A percentile compares a stretch with the other conserved stretches of the same genome.
Conservation (phyloP, 2,329 filamentous ascomycete species). For the Aspergillus intermedius region DNA sequence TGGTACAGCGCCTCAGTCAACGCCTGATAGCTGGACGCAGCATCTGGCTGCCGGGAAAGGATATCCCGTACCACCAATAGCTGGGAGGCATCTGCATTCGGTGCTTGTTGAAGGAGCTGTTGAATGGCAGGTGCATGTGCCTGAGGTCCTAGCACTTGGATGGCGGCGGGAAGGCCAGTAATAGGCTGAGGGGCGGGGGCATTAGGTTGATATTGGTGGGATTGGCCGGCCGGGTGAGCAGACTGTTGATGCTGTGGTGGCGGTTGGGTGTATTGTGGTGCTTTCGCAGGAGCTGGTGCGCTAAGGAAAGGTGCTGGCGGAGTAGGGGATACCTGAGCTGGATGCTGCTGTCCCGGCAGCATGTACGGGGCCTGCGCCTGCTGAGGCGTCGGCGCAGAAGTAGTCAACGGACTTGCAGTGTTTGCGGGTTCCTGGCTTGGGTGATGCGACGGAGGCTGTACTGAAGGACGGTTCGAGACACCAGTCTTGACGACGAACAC, state of each 20-base stretch:
- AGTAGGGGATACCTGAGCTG: slow-evolving; percentile 15
- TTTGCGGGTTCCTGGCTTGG: slow-evolving; percentile 28
- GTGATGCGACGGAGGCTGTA: slow-evolving; percentile 36
- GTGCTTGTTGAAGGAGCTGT: slow-evolving; percentile 63
- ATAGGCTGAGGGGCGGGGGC: slow-evolving; percentile 8
- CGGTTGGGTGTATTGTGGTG: slow-evolving; percentile 10
- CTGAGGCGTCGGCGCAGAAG: slow-evolving; percentile 22
- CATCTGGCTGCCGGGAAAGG: slow-evolving; percentile 58
- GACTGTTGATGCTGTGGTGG: slow-evolving; percentile 11
- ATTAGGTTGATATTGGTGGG: slow-evolving; percentile 11
- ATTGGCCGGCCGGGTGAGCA: slow-evolving; percentile 12
- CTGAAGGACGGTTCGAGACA: slow-evolving; percentile 36
- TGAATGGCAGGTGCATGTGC: slow-evolving; percentile 59
- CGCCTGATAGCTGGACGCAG: slow-evolving; percentile 52
- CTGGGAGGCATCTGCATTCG: slow-evolving; percentile 62
- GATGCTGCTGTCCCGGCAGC: slow-evolving; percentile 13
- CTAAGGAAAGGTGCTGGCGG: slow-evolving; percentile 11
- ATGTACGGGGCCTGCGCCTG: slow-evolving; percentile 15
- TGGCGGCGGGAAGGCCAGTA: slow-evolving; percentile 51
- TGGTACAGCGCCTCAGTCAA: slow-evolving; percentile 38
- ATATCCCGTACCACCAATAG: slow-evolving; percentile 67
- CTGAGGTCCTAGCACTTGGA: slow-evolving; percentile 58
- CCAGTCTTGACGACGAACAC: slow-evolving; percentile 74
- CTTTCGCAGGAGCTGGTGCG: slow-evolving; percentile 7
- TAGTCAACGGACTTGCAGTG: slow-evolving; percentile 29